These are phyloP conservation scores for Sphagnum contortum DNA, from an alignment of 225 moss, liverwort and hornwort species.

Conservation along the genomic window DNA sequence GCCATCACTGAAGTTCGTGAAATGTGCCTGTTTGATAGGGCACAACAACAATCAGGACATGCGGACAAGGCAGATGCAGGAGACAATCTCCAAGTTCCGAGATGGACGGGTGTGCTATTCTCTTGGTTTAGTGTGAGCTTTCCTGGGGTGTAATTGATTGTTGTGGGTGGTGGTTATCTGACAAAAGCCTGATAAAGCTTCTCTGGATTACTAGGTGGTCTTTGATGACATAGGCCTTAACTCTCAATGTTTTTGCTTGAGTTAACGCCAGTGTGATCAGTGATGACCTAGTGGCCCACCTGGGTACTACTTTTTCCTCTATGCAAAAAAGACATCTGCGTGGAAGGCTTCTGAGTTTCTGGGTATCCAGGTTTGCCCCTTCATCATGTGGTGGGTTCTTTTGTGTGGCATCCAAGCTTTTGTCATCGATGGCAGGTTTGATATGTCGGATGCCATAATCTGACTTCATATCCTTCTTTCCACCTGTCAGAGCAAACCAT, in stretches of 20 bases:
- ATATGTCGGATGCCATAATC: too few relatives aligned
- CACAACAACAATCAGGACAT: slow-evolving; percentile 99
- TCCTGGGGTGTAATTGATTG: slow-evolving; percentile 8
- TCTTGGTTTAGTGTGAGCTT: slow-evolving; percentile 44
- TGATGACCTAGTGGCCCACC: slow-evolving; percentile 68
- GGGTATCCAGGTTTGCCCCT: slow-evolving; percentile 60
- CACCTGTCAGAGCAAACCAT: too few relatives aligned
- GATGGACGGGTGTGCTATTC: slow-evolving; percentile 94
- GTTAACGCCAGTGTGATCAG: slow-evolving; percentile 69
- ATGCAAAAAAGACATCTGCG: slow-evolving; percentile 25
- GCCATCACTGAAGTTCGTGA: slow-evolving; percentile 93
- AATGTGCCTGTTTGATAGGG: slow-evolving; percentile 97
- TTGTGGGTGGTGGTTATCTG: slow-evolving; percentile 12
- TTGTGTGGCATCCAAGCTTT: slow-evolving; percentile 19
- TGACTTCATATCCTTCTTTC: too few relatives aligned
- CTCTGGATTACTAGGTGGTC: slow-evolving; percentile 62
- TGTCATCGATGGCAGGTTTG: slow-evolving; percentile 12
- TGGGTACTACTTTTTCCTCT: slow-evolving; percentile 30
- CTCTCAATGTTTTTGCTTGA: slow-evolving; percentile 23
- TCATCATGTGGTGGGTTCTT: slow-evolving; percentile 24
- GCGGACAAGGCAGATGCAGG: slow-evolving; percentile 99
- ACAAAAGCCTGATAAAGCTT: slow-evolving; percentile 26
- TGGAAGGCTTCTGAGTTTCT: slow-evolving; percentile 41
- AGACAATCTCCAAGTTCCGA: slow-evolving; percentile 95
- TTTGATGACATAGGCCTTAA: slow-evolving; percentile 69